phyloP scores from a whole-genome alignment of 2,329 filamentous ascomycete species.

The Chrysoporthe cubensis region DNA sequence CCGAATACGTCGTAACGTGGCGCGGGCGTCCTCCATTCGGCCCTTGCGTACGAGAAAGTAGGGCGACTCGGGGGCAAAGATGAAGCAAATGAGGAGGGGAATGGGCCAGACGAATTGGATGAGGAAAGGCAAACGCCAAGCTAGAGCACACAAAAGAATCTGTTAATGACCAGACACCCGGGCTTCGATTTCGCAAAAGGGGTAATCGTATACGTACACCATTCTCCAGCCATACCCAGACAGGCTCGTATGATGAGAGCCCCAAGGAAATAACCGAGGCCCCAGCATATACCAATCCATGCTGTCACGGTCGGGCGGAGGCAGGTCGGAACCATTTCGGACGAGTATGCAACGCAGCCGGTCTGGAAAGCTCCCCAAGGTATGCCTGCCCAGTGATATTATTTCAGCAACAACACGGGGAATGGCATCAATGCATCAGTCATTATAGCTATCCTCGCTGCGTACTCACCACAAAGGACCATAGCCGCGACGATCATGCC shows the following conservation, averaged over 20 bases:
- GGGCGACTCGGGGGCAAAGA: conserved; percentile 12
- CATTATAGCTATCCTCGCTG: no score
- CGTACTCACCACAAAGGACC: conserved; percentile 9
- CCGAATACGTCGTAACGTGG: conserved; percentile 9
- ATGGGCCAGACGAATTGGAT: conserved; percentile 15
- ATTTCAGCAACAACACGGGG: neutral
- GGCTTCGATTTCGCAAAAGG: no score
- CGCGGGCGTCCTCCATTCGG: neutral
- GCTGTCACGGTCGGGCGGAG: conserved; percentile 11
- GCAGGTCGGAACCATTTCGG: conserved; percentile 11
- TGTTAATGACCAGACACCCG: neutral
- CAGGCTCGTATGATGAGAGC: conserved; percentile 5
- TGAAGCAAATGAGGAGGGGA: conserved; percentile 1
- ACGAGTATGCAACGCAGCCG: conserved; percentile 6
- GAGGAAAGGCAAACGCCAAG: conserved; percentile 11
- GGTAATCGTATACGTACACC: neutral
- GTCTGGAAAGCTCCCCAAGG: conserved; percentile 17
- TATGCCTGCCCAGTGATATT: neutral
- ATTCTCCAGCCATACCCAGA: neutral
- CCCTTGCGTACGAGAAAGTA: neutral
- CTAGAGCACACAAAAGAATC: neutral
- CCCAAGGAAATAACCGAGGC: conserved; percentile 1
- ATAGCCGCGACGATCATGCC: conserved; percentile 11
- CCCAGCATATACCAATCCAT: conserved; percentile 14
- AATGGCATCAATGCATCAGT: neutral